Evolutionary conservation across 2,329 filamentous ascomycete genomes (phyloP).

Genomic region (Fusarium protoensiforme): DNA sequence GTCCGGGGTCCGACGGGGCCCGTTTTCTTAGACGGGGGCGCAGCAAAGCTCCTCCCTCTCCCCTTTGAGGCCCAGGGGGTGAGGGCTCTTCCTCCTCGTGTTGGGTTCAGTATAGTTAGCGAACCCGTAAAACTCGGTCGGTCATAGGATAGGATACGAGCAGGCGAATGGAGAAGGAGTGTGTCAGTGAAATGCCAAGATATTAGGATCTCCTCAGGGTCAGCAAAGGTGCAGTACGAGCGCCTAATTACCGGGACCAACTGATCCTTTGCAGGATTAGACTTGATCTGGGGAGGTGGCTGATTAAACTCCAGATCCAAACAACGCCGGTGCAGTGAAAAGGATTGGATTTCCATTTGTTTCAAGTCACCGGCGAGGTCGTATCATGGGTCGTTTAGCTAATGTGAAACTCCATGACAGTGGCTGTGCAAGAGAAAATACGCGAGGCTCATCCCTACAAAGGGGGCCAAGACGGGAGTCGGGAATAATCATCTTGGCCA

Average conservation of each 20-base stretch:
- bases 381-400: neutral
- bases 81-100: neutral
- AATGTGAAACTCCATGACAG: neutral
- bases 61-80: neutral
- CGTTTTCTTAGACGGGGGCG: conserved; percentile 1
- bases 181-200: neutral
- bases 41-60: neutral
- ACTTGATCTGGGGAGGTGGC: conserved; percentile 13
- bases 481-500: conserved; percentile 1
- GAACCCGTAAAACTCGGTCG: neutral
- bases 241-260: neutral
- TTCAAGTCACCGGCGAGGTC: conserved; percentile 2
- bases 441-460: neutral
- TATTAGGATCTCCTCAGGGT: conserved; percentile 22
- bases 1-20: neutral
- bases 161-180: neutral
- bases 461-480: conserved; percentile 37
- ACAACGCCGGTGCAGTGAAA: neutral
- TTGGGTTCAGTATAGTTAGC: neutral
- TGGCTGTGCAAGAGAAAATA: neutral
- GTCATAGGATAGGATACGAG: neutral
- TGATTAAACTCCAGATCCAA: conserved; percentile 20
- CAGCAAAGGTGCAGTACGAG: neutral
- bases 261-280: neutral
- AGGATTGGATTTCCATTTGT: neutral